Evolutionary conservation across 495 filamentous ascomycete genomes (phyloP), one percentile per base, ranked within the genome.

Genomic region (Aspergillus bridgeri): DNA sequence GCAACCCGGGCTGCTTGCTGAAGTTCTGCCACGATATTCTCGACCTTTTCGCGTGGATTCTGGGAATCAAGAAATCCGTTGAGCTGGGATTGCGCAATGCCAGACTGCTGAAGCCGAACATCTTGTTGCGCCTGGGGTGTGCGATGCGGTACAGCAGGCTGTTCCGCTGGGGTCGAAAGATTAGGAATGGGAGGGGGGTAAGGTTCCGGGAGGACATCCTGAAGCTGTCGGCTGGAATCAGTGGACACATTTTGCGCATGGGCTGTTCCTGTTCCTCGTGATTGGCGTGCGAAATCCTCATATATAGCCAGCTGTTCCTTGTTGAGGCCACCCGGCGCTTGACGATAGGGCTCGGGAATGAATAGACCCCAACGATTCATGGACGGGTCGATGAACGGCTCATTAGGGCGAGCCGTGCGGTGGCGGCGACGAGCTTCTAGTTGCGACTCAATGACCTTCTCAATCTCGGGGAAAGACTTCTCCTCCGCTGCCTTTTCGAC

Each of bases 401-500:
- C 90, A 59, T 84, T 88, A 6, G 89, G 87, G 27, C 88, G 83
- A 48, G 83, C 79, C 17, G 81, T 71, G 43, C 86, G 80, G 67
- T 95, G 89, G 47, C 84, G 85, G 18, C 87, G 85, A 13, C 94
- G 85, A 19, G 82, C 76, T 56, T 91, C 83, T 18, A 97, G 73
- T 56, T 91, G 87, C 15, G 71, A 70, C 61, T 90, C 88, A 56
- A 99, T 88, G 65, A 94, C 87, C 55, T 92, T 88, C 65, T 98
- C 92, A 59, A 99, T 96, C 69, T 98, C 93, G 15, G 89, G 88
- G 29, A 96, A 78, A 13, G 93, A 92, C 53, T 91, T 91, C 61
- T 94, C 89, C 68, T 97, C 93, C 9, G 94, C 95, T 33, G 91
- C 91, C 65, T 91, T 89, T 70, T 98, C 94, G 24, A 99, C 91